Percentiles rank a stretch among this genome's conserved stretches.
These are phyloP conservation scores for Corymbia calophylla DNA, from an alignment of 441 rosid genomes.

Conservation along the genomic window DNA sequence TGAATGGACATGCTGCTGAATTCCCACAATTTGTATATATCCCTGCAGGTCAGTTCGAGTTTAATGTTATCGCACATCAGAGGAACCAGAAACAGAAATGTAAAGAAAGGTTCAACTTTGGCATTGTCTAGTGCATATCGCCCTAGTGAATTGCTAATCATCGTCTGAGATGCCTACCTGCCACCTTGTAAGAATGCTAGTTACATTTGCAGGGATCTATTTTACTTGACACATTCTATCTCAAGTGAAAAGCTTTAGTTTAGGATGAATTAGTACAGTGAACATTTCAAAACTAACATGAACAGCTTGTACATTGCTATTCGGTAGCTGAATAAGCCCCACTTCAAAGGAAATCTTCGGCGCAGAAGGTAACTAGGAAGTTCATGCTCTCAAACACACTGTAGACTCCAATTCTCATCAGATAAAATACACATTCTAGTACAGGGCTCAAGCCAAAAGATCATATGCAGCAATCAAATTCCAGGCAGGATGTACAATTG, in stretches of 20 bases:
- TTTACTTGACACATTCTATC: neutral
- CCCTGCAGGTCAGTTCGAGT: neutral
- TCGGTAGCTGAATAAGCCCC: neutral
- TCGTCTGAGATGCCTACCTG: neutral
- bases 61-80: neutral
- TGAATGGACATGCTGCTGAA: neutral
- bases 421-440: neutral
- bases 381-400: neutral
- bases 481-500: neutral
- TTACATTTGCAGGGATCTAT: neutral
- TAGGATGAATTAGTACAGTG: neutral
- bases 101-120: neutral
- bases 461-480: neutral
- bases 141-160: neutral
- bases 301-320: neutral
- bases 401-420: neutral
- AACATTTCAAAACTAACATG: neutral
- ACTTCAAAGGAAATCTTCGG: neutral
- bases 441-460: neutral
- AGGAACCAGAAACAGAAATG: neutral
- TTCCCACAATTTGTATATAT: neutral
- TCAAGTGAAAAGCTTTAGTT: neutral
- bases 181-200: neutral
- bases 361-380: neutral
- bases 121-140: neutral